Conservation (phyloP, 78 protist genomes). For the Dictyostelium intermedium region DNA sequence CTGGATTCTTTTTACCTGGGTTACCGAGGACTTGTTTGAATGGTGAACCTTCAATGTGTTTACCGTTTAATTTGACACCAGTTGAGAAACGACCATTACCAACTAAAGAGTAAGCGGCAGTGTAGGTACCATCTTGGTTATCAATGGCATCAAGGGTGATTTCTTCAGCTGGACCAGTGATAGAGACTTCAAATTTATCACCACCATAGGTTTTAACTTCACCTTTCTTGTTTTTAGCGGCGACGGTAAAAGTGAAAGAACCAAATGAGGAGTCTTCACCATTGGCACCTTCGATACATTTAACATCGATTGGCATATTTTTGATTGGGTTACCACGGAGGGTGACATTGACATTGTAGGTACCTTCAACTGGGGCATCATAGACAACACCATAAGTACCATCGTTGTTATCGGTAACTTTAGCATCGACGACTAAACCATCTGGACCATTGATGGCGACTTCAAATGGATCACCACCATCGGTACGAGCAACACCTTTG, state of each 20-base stretch:
- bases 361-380: conserved; percentile 68
- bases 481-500: conserved; percentile 40
- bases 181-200: conserved; percentile 67
- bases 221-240: conserved; percentile 82
- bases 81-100: conserved; percentile 76
- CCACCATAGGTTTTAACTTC: conserved; percentile 78
- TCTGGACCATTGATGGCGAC: conserved; percentile 75
- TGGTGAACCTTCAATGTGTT: conserved; percentile 82
- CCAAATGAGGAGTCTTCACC: conserved; percentile 57
- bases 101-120: conserved; percentile 68
- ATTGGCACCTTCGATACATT: conserved; percentile 79
- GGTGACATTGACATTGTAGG: conserved; percentile 45
- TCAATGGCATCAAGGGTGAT: conserved; percentile 57
- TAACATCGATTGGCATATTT: conserved; percentile 72
- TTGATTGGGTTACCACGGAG: conserved; percentile 61
- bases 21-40: conserved; percentile 69
- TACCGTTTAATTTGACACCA: conserved; percentile 78
- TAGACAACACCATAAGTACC: conserved; percentile 81
- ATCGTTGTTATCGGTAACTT: conserved; percentile 80
- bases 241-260: conserved; percentile 82
- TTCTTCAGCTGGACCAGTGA: conserved; percentile 75
- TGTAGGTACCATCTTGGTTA: conserved; percentile 80
- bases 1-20: conserved; percentile 73
- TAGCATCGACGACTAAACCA: conserved; percentile 55
- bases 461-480: conserved; percentile 78